Evolutionary conservation across 371 early-diverging fungal species (phyloP).

Genomic region (Lichtheimia ramosa): DNA sequence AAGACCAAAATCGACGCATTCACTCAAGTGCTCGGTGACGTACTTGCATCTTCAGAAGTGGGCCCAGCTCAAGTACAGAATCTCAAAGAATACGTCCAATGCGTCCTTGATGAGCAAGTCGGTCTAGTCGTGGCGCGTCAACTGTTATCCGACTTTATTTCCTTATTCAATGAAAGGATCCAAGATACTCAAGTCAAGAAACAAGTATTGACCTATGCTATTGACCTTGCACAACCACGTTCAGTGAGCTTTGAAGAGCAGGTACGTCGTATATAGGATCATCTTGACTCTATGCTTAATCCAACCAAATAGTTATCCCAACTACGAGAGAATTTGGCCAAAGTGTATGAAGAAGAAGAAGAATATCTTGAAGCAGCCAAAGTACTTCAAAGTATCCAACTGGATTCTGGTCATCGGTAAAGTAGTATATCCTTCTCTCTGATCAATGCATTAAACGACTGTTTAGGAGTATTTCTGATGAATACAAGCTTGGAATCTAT

Average conservation of each 20-base stretch:
- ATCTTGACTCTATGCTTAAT: no score
- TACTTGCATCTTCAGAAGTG: constrained; percentile 17
- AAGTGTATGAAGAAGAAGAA: constrained; percentile 72
- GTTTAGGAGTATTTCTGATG: constrained; percentile 67
- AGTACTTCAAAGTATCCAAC: constrained; percentile 78
- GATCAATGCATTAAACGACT: no score
- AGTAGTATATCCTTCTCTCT: neutral
- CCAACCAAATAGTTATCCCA: constrained; percentile 62
- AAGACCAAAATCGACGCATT: constrained; percentile 45
- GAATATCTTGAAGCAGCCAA: constrained; percentile 81
- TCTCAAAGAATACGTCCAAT: constrained; percentile 53
- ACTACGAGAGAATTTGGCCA: constrained; percentile 73
- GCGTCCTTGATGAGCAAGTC: constrained; percentile 70
- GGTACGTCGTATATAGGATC: no score
- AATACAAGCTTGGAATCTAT: constrained; percentile 79
- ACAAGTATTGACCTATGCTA: constrained; percentile 53
- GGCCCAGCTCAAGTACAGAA: constrained; percentile 19
- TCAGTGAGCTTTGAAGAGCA: constrained; percentile 89
- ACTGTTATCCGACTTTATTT: constrained; percentile 65
- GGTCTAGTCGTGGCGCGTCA: constrained; percentile 79
- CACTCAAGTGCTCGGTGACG: constrained; percentile 25
- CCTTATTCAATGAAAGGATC: constrained; percentile 32
- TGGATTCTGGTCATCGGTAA: constrained; percentile 86
- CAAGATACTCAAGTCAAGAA: constrained; percentile 47
- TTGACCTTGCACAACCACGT: constrained; percentile 63